Conservation (phyloP, 1,284 basidiomycete species). For the Boletus sp. region DNA sequence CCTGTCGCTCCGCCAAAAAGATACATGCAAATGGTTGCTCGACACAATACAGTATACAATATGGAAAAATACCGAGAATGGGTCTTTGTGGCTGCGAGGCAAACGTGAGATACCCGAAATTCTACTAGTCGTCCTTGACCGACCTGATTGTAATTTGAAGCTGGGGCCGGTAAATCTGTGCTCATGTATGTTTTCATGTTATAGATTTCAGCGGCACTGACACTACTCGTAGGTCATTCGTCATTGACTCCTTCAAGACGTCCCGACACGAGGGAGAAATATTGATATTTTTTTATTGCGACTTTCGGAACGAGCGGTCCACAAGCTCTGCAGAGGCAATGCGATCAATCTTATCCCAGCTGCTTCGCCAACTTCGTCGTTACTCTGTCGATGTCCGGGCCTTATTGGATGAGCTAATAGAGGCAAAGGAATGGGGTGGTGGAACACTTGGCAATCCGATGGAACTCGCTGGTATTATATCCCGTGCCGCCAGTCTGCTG, state of each 20-base stretch:
- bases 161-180: slow-evolving; percentile 8
- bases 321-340: slow-evolving; percentile 3
- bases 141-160: not conserved
- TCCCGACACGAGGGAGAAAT: not conserved
- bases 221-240: not conserved
- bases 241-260: not conserved
- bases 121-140: not conserved
- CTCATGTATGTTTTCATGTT: not conserved
- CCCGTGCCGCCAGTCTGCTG: not conserved
- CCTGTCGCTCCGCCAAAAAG: slow-evolving; percentile 1
- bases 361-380: slow-evolving; percentile 3
- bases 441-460: not conserved
- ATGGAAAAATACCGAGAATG: not conserved
- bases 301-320: not conserved
- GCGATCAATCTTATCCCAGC: slow-evolving; percentile 9
- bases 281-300: slow-evolving; percentile 12
- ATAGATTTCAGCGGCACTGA: not conserved
- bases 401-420: not conserved
- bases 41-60: slow-evolving; percentile 3
- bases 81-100: slow-evolving; percentile 9
- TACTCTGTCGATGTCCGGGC: not conserved
- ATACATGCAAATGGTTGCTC: slow-evolving; percentile 10
- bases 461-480: slow-evolving; percentile 1
- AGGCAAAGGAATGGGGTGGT: slow-evolving; percentile 4
- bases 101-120: slow-evolving; percentile 1